Evolutionary conservation across 2,329 filamentous ascomycete genomes (phyloP).

Genomic region (Xylariales sp.): DNA sequence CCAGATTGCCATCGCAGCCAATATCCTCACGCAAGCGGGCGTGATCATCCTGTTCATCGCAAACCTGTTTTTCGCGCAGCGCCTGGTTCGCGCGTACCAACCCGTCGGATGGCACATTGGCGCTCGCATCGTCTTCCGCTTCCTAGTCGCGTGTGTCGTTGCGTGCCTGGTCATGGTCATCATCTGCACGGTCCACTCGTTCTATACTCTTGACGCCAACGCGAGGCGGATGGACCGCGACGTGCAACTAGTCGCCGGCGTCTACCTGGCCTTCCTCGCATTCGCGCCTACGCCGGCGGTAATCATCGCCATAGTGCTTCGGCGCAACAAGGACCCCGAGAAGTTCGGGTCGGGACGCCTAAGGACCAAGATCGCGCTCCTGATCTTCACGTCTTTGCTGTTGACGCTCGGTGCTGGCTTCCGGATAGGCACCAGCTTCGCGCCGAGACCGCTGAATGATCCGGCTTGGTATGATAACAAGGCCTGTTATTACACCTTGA

Average conservation of each 20-base stretch:
- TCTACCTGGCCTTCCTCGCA: constrained; percentile 25
- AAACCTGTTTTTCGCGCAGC: constrained; percentile 35
- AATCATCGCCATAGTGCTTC: constrained; percentile 7
- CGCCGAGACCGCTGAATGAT: constrained; percentile 32
- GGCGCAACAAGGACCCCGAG: constrained; percentile 31
- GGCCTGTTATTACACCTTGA: constrained; percentile 60
- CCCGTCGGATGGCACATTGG: constrained; percentile 29
- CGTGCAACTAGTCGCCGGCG: constrained; percentile 23
- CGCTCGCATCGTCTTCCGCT: constrained; percentile 22
- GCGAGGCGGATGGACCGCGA: constrained; percentile 17
- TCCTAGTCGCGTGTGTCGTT: constrained; percentile 23
- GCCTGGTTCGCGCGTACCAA: constrained; percentile 33
- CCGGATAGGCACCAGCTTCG: constrained; percentile 46
- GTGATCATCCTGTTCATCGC: constrained; percentile 30
- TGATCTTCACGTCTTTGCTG: constrained; percentile 42
- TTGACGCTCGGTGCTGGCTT: constrained; percentile 55
- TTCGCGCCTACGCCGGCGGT: constrained; percentile 28
- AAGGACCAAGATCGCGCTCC: constrained; percentile 48
- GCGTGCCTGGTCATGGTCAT: constrained; percentile 28
- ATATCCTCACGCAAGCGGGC: constrained; percentile 32
- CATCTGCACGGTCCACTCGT: constrained; percentile 22
- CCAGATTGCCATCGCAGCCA: constrained; percentile 28
- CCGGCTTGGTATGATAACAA: constrained; percentile 55
- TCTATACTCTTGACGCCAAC: constrained; percentile 21
- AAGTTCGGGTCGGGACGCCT: constrained; percentile 54